phyloP scores from a whole-genome alignment of 441 rosid species.

The Raphanus hybrid region DNA sequence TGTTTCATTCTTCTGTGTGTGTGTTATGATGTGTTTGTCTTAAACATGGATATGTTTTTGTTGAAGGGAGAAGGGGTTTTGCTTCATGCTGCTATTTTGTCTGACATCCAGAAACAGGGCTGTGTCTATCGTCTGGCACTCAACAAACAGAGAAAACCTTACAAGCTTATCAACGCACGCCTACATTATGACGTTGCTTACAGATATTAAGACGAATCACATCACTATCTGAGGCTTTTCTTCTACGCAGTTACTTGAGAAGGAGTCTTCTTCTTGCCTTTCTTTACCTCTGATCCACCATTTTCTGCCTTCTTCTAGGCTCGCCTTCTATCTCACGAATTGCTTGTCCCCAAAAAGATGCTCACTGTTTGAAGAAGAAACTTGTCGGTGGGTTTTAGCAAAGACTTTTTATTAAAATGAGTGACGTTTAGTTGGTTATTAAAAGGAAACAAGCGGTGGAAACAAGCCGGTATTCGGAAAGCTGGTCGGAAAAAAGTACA shows the following conservation, averaged over 20 bases:
- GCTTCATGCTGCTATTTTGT: neutral
- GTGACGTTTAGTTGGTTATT: too few relatives aligned
- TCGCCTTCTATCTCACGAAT: too few relatives aligned
- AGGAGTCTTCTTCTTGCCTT: constrained; percentile 56
- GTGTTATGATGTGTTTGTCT: constrained; percentile 10
- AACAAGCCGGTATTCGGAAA: too few relatives aligned
- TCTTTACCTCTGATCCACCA: constrained; percentile 50
- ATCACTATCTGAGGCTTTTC: neutral
- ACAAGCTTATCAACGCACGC: constrained; percentile 1
- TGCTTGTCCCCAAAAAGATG: too few relatives aligned
- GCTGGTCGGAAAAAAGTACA: too few relatives aligned
- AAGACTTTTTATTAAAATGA: too few relatives aligned
- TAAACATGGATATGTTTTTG: neutral
- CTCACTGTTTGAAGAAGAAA: too few relatives aligned
- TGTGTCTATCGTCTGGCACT: neutral
- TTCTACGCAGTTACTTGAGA: constrained; percentile 36
- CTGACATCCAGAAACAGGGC: constrained; percentile 10
- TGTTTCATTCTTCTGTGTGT: constrained; percentile 38
- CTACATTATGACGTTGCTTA: constrained; percentile 32
- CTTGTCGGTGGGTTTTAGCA: too few relatives aligned
- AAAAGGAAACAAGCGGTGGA: too few relatives aligned
- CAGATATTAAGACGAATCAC: neutral
- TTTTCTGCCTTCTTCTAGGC: constrained; percentile 73
- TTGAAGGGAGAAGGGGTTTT: neutral
- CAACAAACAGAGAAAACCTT: constrained; percentile 21